Evolutionary conservation across 805 yeast genomes (phyloP).

Genomic region (Myxozyma neglecta): DNA sequence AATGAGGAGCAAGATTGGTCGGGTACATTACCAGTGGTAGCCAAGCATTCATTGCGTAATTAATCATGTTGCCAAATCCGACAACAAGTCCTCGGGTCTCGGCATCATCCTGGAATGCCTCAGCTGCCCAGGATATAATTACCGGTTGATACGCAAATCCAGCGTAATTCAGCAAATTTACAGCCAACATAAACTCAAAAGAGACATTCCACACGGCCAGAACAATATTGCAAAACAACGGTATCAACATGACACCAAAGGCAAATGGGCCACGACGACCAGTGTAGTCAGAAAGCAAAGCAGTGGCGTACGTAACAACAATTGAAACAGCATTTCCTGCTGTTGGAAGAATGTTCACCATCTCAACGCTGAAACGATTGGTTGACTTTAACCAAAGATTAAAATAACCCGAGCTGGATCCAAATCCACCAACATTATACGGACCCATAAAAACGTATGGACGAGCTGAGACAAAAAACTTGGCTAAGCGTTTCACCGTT

Average conservation of each 20-base stretch:
- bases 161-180: not conserved
- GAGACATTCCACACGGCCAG: slow-evolving; percentile 56
- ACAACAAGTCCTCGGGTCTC: slow-evolving; percentile 34
- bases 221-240: slow-evolving; percentile 52
- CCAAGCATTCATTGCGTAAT: slow-evolving; percentile 42
- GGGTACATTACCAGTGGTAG: slow-evolving; percentile 47
- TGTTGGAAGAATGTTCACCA: slow-evolving; percentile 50
- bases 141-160: not conserved
- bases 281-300: slow-evolving; percentile 45
- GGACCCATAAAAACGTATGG: slow-evolving; percentile 17
- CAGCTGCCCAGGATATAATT: slow-evolving; percentile 31
- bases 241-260: slow-evolving; percentile 54
- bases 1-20: slow-evolving; percentile 38
- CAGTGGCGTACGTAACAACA: slow-evolving; percentile 37
- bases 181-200: not conserved
- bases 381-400: slow-evolving; percentile 62
- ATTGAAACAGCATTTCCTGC: slow-evolving; percentile 53
- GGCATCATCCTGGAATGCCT: slow-evolving; percentile 35
- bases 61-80: slow-evolving; percentile 39
- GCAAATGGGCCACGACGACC: slow-evolving; percentile 29
- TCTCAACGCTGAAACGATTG: slow-evolving; percentile 43
- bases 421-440: slow-evolving; percentile 17
- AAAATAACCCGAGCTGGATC: slow-evolving; percentile 23
- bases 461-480: slow-evolving; percentile 14
- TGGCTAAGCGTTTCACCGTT: slow-evolving; percentile 6